phyloP scores from a whole-genome alignment of 331 rosid genomes.

The Quercus tomentella region DNA sequence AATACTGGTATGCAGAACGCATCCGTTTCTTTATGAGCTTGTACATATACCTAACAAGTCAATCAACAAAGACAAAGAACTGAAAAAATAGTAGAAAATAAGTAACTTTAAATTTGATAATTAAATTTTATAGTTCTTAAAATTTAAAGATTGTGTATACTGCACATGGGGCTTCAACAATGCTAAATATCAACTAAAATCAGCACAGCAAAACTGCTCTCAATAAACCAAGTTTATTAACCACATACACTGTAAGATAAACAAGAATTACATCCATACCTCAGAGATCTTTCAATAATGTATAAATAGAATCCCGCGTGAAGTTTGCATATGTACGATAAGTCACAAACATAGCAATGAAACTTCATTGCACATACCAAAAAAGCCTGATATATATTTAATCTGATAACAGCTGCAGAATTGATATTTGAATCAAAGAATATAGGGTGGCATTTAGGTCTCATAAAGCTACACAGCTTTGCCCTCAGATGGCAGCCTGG shows the following conservation, averaged over 20 bases:
- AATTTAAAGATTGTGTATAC: neutral
- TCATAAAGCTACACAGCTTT: too few relatives aligned
- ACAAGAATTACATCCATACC: slow-evolving; percentile 39
- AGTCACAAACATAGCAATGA: too few relatives aligned
- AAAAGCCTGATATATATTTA: slow-evolving; percentile 58
- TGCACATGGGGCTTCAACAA: neutral
- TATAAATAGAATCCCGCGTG: slow-evolving; percentile 18
- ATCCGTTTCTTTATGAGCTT: too few relatives aligned
- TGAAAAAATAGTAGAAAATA: neutral
- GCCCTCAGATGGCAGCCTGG: too few relatives aligned
- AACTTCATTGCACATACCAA: too few relatives aligned
- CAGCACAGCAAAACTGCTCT: neutral
- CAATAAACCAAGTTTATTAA: neutral
- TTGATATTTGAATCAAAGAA: slow-evolving; percentile 87
- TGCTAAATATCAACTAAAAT: neutral
- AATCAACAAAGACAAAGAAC: slow-evolving; percentile 15
- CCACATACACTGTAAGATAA: neutral
- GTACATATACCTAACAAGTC: slow-evolving; percentile 19
- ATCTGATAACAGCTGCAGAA: slow-evolving; percentile 76
- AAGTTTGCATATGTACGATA: slow-evolving; percentile 5
- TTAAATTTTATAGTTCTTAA: too few relatives aligned
- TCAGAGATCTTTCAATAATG: slow-evolving; percentile 51
- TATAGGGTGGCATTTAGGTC: slow-evolving; percentile 51
- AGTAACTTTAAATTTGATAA: too few relatives aligned
- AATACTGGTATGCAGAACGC: slow-evolving; percentile 20